phyloP scores from a whole-genome alignment of 2,329 filamentous ascomycete species.

The Bretziella fagacearum region DNA sequence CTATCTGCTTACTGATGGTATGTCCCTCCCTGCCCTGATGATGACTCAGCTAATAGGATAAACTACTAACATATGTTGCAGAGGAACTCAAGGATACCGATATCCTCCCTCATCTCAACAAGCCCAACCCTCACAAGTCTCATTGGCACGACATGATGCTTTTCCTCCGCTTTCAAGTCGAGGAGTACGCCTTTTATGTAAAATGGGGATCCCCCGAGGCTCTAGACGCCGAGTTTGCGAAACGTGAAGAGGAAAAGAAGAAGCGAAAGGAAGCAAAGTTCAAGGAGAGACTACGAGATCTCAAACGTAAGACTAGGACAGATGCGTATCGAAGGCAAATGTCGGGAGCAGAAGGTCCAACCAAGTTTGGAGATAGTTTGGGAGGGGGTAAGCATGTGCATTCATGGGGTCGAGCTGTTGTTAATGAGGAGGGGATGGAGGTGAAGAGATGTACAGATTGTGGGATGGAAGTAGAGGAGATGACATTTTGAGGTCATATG shows the following conservation, averaged over 20 bases:
- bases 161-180: conserved; percentile 82
- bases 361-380: conserved; percentile 62
- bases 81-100: conserved; percentile 82
- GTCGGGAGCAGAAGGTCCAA: conserved; percentile 31
- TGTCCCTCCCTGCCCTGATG: conserved; percentile 23
- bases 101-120: conserved; percentile 70
- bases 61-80: conserved; percentile 20
- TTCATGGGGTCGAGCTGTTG: conserved; percentile 61
- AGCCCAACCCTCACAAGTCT: conserved; percentile 86
- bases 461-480: conserved; percentile 62
- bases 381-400: conserved; percentile 62
- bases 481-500: conserved; percentile 36
- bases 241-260: conserved; percentile 64
- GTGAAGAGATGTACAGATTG: conserved; percentile 66
- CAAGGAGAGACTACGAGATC: conserved; percentile 66
- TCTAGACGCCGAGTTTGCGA: conserved; percentile 75
- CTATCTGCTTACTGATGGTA: conserved; percentile 82
- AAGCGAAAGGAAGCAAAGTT: conserved; percentile 80
- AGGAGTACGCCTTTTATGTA: conserved; percentile 73
- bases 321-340: conserved; percentile 69
- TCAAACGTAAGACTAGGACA: conserved; percentile 86
- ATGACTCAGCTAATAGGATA: no score
- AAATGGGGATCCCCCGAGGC: conserved; percentile 86
- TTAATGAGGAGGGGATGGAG: conserved; percentile 54
- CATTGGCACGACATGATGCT: conserved; percentile 99